Conservation (phyloP, 2,329 filamentous ascomycete species). For the Monosporascus sp. region DNA sequence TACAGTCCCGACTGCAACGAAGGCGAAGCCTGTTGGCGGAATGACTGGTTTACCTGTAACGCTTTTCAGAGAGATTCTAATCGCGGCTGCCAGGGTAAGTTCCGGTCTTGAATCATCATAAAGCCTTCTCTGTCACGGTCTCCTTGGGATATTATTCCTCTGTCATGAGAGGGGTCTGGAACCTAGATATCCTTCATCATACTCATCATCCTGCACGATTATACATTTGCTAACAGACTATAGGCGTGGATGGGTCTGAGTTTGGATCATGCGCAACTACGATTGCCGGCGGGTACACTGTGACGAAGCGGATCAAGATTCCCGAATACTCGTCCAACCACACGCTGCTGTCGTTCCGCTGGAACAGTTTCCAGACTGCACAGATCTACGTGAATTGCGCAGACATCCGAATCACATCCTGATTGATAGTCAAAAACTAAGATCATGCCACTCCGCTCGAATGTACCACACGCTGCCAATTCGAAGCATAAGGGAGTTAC, state of each 20-base stretch:
- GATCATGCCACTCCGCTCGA: no score
- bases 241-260: conserved; percentile 37
- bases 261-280: conserved; percentile 43
- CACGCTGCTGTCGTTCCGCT: conserved; percentile 46
- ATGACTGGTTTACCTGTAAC: conserved; percentile 52
- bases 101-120: no score
- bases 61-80: conserved; percentile 32
- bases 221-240: background rate
- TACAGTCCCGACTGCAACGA: conserved; percentile 42
- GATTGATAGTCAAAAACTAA: background rate
- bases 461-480: no score
- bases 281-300: conserved; percentile 48
- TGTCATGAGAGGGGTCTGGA: no score
- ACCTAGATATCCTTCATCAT: no score
- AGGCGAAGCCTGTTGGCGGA: conserved; percentile 39
- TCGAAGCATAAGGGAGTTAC: no score
- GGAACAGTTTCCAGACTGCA: conserved; percentile 49
- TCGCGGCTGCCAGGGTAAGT: conserved; percentile 31
- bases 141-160: no score
- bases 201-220: no score
- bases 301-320: conserved; percentile 45
- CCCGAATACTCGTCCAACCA: conserved; percentile 43
- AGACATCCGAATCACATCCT: conserved; percentile 38
- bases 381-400: conserved; percentile 50
- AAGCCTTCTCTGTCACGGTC: no score